A percentile compares a stretch with the other conserved stretches of the same genome.
Evolutionary conservation across 345 rosid genomes (phyloP).

Genomic region (Fremontodendron californicum): DNA sequence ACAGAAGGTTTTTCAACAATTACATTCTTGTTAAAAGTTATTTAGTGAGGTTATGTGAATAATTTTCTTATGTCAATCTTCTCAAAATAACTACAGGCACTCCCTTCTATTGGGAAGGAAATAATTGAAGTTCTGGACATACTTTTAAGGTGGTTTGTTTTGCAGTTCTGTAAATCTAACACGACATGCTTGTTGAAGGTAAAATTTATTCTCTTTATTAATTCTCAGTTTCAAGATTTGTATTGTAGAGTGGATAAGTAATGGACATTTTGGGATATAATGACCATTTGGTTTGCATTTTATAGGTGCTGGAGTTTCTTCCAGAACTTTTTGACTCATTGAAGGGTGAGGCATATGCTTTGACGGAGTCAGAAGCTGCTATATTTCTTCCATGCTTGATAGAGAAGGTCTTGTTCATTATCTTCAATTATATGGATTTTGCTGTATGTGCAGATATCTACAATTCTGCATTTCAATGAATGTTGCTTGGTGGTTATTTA

Average conservation of each 20-base stretch:
- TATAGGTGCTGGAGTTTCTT: slow-evolving; percentile 90
- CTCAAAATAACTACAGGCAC: slow-evolving; percentile 49
- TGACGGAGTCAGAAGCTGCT: slow-evolving; percentile 97
- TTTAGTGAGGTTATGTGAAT: neutral
- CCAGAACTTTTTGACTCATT: slow-evolving; percentile 83
- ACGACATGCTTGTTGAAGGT: slow-evolving; percentile 96
- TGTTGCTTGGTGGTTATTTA: slow-evolving; percentile 3
- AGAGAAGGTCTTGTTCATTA: slow-evolving; percentile 58
- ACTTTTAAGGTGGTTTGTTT: slow-evolving; percentile 85
- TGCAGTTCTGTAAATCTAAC: slow-evolving; percentile 94
- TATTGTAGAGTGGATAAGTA: neutral
- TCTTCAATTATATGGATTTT: neutral
- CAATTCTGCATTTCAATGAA: neutral
- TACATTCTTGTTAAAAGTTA: slow-evolving; percentile 16
- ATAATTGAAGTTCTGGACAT: slow-evolving; percentile 84
- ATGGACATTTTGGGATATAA: slow-evolving; percentile 12
- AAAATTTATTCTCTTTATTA: slow-evolving; percentile 4
- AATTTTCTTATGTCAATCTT: slow-evolving; percentile 7
- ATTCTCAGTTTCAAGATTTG: neutral
- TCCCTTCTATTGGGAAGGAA: slow-evolving; percentile 69
- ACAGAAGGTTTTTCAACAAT: slow-evolving; percentile 61
- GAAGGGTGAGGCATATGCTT: slow-evolving; percentile 64
- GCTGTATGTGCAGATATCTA: neutral
- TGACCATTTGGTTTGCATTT: slow-evolving; percentile 20
- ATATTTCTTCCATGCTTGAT: slow-evolving; percentile 91